Conservation (phyloP, 2,329 filamentous ascomycete genomes). For the Achaetomium macrosporum region DNA sequence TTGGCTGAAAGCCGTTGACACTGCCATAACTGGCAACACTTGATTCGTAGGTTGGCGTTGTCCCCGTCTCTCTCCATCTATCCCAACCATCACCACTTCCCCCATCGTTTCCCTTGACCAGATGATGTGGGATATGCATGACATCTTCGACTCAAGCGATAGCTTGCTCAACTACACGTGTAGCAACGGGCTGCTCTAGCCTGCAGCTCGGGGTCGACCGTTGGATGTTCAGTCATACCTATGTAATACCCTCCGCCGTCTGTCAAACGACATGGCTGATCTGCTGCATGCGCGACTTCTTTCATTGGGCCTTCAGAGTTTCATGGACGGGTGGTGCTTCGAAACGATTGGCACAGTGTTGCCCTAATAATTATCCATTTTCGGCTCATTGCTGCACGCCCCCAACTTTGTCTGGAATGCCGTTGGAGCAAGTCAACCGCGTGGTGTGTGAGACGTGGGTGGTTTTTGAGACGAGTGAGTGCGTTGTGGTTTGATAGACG, state of each 20-base stretch:
- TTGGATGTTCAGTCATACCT: background rate
- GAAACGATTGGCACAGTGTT: slow-evolving; percentile 4
- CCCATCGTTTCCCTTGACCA: background rate
- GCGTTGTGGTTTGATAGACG: background rate
- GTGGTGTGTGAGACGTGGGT: background rate
- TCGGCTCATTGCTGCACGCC: background rate
- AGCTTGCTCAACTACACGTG: too few species aligned
- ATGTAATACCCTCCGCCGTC: background rate
- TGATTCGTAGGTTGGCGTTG: slow-evolving; percentile 7
- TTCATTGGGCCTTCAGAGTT: slow-evolving; percentile 7
- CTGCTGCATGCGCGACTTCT: slow-evolving; percentile 13
- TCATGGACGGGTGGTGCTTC: background rate
- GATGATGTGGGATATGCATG: slow-evolving; percentile 12
- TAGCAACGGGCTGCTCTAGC: too few species aligned
- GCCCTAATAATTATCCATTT: background rate
- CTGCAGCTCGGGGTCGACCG: background rate
- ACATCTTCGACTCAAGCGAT: background rate
- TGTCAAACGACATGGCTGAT: background rate
- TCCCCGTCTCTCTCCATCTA: background rate
- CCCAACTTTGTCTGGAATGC: background rate
- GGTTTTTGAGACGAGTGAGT: background rate
- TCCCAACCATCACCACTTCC: too few species aligned
- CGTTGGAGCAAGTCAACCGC: background rate
- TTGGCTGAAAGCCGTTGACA: background rate
- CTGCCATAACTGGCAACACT: slow-evolving; percentile 8